Evolutionary conservation across 306 rosid species (phyloP).

Genomic region (Dryas octopetala): DNA sequence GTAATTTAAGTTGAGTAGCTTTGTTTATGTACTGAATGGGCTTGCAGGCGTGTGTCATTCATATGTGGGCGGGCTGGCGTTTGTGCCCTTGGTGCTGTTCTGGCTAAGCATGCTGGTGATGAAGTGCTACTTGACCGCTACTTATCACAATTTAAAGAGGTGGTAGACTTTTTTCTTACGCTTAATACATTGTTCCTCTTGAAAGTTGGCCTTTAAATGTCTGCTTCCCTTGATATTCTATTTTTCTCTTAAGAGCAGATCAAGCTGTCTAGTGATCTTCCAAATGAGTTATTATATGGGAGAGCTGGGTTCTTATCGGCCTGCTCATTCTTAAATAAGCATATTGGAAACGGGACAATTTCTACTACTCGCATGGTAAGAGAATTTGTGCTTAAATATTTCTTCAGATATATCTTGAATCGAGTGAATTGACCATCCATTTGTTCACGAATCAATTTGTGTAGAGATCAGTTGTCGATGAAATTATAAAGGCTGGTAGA

Average conservation of each 20-base stretch:
- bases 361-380: constrained; percentile 50
- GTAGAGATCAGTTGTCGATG: constrained; percentile 68
- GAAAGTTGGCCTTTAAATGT: constrained; percentile 1
- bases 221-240: not conserved
- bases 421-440: not conserved
- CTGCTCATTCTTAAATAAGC: constrained; percentile 70
- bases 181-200: constrained; percentile 18
- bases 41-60: constrained; percentile 68
- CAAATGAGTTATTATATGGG: constrained; percentile 77
- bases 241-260: constrained; percentile 49
- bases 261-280: constrained; percentile 54
- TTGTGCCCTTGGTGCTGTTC: constrained; percentile 79
- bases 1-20: constrained; percentile 6
- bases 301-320: constrained; percentile 83
- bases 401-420: constrained; percentile 6
- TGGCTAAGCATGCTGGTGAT: constrained; percentile 69
- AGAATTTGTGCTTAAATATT: not conserved
- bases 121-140: constrained; percentile 49
- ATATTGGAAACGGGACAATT: constrained; percentile 56
- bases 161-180: constrained; percentile 14
- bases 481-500: constrained; percentile 63
- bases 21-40: constrained; percentile 11
- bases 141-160: constrained; percentile 60
- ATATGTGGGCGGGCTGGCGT: constrained; percentile 77
- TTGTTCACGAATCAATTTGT: constrained; percentile 23